These are phyloP conservation scores for Botryotinia convoluta DNA, from an alignment of 2,329 filamentous ascomycete genomes.

Conservation along the genomic window DNA sequence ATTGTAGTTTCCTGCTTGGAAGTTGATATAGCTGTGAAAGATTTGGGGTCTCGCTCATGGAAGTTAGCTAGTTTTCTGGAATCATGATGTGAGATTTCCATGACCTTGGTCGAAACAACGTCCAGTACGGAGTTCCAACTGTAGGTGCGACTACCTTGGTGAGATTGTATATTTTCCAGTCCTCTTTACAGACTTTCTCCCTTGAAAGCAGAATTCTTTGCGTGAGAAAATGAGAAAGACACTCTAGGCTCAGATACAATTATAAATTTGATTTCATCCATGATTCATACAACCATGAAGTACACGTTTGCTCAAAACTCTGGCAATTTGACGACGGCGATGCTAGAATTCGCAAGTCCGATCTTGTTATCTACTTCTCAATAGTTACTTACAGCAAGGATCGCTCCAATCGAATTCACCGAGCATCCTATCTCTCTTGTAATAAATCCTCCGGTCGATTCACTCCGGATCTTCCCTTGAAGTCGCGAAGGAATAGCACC, in stretches of 20 bases:
- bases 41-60: background rate
- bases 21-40: background rate
- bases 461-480: background rate
- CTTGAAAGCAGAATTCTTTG: background rate
- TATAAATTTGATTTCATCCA: background rate
- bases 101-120: background rate
- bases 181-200: background rate
- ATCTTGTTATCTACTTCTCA: background rate
- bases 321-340: background rate
- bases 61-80: background rate
- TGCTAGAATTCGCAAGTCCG: background rate
- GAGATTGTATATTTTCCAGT: background rate
- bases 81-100: background rate
- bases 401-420: too few species aligned
- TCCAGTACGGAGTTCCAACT: background rate
- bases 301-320: background rate
- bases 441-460: background rate
- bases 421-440: background rate
- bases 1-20: rapidly evolving
- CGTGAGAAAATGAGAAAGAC: background rate
- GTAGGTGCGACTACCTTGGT: background rate
- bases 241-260: background rate
- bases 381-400: background rate
- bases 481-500: background rate
- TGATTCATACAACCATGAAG: background rate